A percentile compares a stretch with the other conserved stretches of the same genome.
Evolutionary conservation across 352 stramenopile genomes (phyloP).

Genomic region (Pythium myriotylum): DNA sequence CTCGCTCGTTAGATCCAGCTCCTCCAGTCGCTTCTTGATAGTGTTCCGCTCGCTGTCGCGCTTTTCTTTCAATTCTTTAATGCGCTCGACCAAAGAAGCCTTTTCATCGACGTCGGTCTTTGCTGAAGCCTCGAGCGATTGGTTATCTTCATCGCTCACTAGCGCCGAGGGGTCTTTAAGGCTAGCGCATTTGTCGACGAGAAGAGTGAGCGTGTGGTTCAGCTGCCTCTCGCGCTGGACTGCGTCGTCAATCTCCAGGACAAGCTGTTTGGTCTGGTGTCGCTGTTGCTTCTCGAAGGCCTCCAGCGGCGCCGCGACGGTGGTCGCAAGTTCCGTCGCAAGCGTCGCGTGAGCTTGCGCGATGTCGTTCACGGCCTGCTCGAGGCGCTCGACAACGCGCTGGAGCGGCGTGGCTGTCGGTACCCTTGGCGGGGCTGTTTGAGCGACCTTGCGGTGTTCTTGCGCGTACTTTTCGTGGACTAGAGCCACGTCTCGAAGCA

Average conservation of each 20-base stretch:
- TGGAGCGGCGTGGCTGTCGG: slow-evolving; percentile 27
- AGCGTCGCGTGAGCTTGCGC: slow-evolving; percentile 26
- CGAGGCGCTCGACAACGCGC: slow-evolving; percentile 29
- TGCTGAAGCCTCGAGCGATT: not conserved
- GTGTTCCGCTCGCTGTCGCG: slow-evolving; percentile 26
- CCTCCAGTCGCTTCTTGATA: slow-evolving; percentile 40
- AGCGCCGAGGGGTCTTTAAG: not conserved
- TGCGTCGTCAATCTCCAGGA: slow-evolving; percentile 45
- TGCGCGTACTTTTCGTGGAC: slow-evolving; percentile 42
- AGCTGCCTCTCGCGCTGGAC: slow-evolving; percentile 41
- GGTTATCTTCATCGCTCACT: slow-evolving; percentile 1
- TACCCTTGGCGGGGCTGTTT: slow-evolving; percentile 12
- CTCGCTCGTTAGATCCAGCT: slow-evolving; percentile 39
- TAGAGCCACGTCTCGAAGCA: slow-evolving; percentile 39
- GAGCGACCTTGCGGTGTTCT: slow-evolving; percentile 32
- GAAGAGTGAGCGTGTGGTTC: not conserved
- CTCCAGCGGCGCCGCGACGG: slow-evolving; percentile 39
- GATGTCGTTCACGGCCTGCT: slow-evolving; percentile 30
- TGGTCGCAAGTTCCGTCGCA: slow-evolving; percentile 30
- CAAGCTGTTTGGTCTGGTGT: slow-evolving; percentile 41
- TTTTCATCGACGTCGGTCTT: not conserved
- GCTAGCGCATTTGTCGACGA: not conserved
- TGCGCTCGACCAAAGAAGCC: not conserved
- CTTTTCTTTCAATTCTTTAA: not conserved
- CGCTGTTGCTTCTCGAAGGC: slow-evolving; percentile 39